phyloP scores from a whole-genome alignment of 306 rosid genomes.

The Fragaria nilgerrensis region DNA sequence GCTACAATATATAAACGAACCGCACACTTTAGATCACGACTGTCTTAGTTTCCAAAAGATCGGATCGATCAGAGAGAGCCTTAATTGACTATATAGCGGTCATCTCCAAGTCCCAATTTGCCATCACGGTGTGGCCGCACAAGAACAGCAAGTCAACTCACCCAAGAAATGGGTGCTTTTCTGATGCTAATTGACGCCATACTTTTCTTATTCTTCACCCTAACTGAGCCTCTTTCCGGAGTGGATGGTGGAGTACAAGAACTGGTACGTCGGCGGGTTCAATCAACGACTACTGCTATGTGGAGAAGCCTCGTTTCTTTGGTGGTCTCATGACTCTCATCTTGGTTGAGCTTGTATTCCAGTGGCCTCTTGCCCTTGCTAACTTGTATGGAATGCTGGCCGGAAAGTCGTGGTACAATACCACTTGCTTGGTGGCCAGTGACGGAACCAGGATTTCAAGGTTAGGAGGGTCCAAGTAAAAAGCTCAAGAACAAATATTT shows the following conservation, averaged over 20 bases:
- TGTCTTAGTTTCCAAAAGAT: too few relatives aligned
- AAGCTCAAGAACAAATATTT: too few relatives aligned
- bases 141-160: too few relatives aligned
- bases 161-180: conserved; percentile 38
- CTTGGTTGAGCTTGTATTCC: conserved; percentile 69
- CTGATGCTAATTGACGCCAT: conserved; percentile 45
- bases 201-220: conserved; percentile 25
- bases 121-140: too few relatives aligned
- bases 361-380: conserved; percentile 65
- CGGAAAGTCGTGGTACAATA: conserved; percentile 61
- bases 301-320: conserved; percentile 59
- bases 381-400: conserved; percentile 52
- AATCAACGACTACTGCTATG: conserved; percentile 45
- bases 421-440: conserved; percentile 47
- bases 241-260: conserved; percentile 30
- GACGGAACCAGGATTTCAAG: too few relatives aligned
- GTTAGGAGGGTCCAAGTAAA: too few relatives aligned
- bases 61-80: too few relatives aligned
- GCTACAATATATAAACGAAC: too few relatives aligned
- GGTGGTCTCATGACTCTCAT: conserved; percentile 37
- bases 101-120: too few relatives aligned
- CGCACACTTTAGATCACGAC: too few relatives aligned
- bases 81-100: too few relatives aligned
- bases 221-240: conserved; percentile 40
- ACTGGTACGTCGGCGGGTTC: conserved; percentile 41